A percentile compares a stretch with the other conserved stretches of the same genome.
These are phyloP conservation scores for Arabidopsis suecica DNA, from an alignment of 345 rosid species.

Conservation along the genomic window DNA sequence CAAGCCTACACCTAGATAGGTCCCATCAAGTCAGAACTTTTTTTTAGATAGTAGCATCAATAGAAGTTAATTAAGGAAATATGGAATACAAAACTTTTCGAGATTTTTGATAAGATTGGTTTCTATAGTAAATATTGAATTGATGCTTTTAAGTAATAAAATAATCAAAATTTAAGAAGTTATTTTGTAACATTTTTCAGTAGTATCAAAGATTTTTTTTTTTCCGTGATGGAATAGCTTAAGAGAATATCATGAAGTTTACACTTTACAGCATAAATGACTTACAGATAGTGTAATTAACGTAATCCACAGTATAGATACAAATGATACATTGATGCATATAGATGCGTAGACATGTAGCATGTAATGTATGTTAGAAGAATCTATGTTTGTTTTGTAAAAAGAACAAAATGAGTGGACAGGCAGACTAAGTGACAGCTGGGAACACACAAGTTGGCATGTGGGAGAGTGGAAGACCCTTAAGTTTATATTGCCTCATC, in stretches of 20 bases:
- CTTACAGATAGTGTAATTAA: not conserved
- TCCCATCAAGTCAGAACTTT: not conserved
- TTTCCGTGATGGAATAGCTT: not conserved
- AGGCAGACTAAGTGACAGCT: conserved; percentile 40
- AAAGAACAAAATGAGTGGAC: conserved; percentile 43
- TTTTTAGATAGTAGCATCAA: not conserved
- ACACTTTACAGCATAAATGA: not conserved
- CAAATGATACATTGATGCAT: not conserved
- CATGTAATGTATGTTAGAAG: conserved; percentile 23
- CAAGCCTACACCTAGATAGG: not conserved
- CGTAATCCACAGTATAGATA: conserved; percentile 11
- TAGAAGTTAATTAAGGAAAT: not conserved
- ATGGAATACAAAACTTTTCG: too few relatives aligned
- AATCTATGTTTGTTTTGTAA: conserved; percentile 28
- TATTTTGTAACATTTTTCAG: too few relatives aligned
- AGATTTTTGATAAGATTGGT: too few relatives aligned
- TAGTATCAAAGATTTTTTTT: too few relatives aligned
- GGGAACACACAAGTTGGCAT: conserved; percentile 41
- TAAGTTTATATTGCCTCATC: conserved; percentile 26
- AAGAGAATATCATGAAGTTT: not conserved
- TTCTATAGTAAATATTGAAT: too few relatives aligned
- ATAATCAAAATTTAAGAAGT: too few relatives aligned
- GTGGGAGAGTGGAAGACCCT: conserved; percentile 32
- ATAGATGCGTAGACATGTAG: conserved; percentile 23
- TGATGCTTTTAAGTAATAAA: too few relatives aligned